Evolutionary conservation across 2,329 filamentous ascomycete genomes (phyloP), one percentile per base, ranked within the genome.

Genomic region (Claviceps fusiformis): DNA sequence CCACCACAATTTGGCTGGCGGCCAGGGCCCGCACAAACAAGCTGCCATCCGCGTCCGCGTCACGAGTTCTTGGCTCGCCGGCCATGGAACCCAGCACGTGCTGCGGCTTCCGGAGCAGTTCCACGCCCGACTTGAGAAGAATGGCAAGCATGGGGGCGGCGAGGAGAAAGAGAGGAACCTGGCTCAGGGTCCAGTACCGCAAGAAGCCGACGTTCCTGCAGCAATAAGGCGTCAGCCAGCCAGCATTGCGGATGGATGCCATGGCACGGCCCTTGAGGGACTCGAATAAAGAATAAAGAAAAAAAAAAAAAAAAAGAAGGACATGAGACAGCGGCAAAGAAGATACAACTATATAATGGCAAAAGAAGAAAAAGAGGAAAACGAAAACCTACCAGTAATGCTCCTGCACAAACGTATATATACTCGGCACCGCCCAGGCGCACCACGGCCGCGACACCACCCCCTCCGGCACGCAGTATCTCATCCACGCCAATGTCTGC

Each of bases 391-490:
- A 95, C 91, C 93, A 98, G 70, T 98, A 97, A 63, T 87, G 76
- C 49, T 77, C 76, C 67, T 98, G 93, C 2, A 97, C 92, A 75
- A 87, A 97, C 0, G 82, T 78, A 70, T 95, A 97, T 57, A 98
- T 91, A 67, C 89, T 95, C 4, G 93, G 93, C 13, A 91, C 59
- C n/a, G 71, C 67, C 19, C 73, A 76, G 24, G 69, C 66, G 67
- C 93, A 98, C 93, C 93, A 98, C 4, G 82, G 79, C 55, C 87
- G 74, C 8, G 62, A 62, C 47, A 65, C 31, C n/a, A 17, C 63
- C 19, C 65, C 60, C 15, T 53, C 29, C 11, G 54, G 47, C 31
- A 61, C 57, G 63, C 89, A 95, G 67, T 85, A 96, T 45, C 81
- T 77, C 52, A 68, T 67, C 69, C 89, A 96, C 2, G 91, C 91